phyloP scores from a whole-genome alignment of 805 yeast genomes.

The Yarrowia osloensis region DNA sequence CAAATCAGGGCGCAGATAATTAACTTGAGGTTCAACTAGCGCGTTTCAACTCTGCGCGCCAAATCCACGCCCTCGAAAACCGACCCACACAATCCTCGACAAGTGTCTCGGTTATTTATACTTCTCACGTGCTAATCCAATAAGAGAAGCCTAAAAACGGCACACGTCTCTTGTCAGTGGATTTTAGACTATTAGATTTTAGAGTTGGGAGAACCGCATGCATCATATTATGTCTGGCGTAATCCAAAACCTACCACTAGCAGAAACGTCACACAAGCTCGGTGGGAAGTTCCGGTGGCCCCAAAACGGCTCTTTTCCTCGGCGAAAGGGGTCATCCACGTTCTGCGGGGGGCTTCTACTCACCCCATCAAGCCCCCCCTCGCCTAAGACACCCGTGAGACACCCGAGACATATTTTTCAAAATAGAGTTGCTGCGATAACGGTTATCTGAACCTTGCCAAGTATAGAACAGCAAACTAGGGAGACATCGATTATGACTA shows the following conservation, averaged over 20 bases:
- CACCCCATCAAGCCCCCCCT: too few species aligned
- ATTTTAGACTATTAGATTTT: background rate
- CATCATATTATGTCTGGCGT: background rate
- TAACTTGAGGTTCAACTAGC: too few species aligned
- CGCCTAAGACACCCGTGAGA: background rate
- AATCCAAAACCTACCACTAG: background rate
- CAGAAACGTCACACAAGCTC: constrained; percentile 1
- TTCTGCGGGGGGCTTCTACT: too few species aligned
- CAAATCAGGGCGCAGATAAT: background rate
- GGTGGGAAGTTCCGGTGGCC: background rate
- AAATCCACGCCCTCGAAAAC: background rate
- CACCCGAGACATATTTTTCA: constrained; percentile 6
- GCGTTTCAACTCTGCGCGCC: too few species aligned
- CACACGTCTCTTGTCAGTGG: background rate
- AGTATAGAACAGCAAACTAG: constrained; percentile 21
- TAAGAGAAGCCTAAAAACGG: background rate
- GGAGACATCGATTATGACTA: too few species aligned
- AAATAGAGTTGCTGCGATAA: background rate
- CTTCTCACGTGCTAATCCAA: constrained; percentile 11
- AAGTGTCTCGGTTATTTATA: constrained; percentile 4
- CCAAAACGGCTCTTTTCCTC: background rate
- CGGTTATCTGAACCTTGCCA: constrained; percentile 30
- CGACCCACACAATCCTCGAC: background rate
- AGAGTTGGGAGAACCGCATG: background rate
- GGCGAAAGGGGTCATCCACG: background rate